phyloP scores from a whole-genome alignment of 148 eudicot genomes.

The Chenopodium formosanum region DNA sequence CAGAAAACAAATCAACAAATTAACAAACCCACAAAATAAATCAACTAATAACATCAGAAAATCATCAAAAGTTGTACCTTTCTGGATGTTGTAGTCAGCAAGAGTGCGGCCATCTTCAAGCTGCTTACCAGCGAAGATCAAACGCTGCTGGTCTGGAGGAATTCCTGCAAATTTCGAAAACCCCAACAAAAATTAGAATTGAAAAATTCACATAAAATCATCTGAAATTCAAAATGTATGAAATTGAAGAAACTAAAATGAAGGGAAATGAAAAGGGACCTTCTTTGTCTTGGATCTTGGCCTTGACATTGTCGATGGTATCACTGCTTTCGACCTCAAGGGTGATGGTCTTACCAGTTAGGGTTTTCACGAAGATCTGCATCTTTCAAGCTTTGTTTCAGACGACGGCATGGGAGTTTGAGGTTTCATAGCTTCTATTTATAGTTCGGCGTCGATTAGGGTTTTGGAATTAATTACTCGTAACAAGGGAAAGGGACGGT shows the following conservation, averaged over 20 bases:
- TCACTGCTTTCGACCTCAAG: slow-evolving; percentile 30
- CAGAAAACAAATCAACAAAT: too few relatives aligned
- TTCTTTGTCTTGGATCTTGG: slow-evolving; percentile 34
- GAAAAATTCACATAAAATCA: neutral
- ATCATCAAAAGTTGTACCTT: neutral
- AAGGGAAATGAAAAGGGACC: neutral
- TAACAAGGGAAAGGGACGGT: neutral
- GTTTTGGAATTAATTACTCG: slow-evolving; percentile 1
- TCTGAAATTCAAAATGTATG: neutral
- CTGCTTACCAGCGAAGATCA: slow-evolving; percentile 36
- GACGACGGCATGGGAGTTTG: neutral
- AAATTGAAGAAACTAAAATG: neutral
- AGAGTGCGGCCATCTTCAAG: slow-evolving; percentile 36
- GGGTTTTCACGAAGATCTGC: slow-evolving; percentile 37
- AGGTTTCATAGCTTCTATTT: neutral
- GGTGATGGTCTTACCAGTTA: slow-evolving; percentile 32
- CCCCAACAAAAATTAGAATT: neutral
- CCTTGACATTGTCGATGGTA: slow-evolving; percentile 31
- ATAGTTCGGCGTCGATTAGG: slow-evolving; percentile 15
- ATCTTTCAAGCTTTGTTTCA: neutral
- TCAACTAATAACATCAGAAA: neutral
- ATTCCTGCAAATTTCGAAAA: slow-evolving; percentile 16
- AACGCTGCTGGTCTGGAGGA: slow-evolving; percentile 31
- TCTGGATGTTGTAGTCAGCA: slow-evolving; percentile 36
- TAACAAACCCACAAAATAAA: too few relatives aligned